Conservation (phyloP, 257 asterid genomes). For the Ocimum tenuiflorum region DNA sequence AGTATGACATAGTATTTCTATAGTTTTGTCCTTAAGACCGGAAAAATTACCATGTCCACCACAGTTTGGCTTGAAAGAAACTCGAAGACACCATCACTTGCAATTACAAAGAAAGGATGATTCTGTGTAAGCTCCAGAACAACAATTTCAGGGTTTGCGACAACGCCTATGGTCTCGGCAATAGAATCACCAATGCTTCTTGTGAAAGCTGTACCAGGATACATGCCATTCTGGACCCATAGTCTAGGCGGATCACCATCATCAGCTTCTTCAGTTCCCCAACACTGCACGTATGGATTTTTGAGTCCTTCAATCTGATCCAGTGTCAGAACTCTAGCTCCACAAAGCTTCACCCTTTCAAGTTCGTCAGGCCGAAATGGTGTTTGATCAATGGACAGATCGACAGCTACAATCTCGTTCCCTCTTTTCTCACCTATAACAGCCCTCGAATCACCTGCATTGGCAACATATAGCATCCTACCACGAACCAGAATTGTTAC, state of each 20-base stretch:
- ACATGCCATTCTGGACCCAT: conserved; percentile 97
- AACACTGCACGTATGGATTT: conserved; percentile 70
- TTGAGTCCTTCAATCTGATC: conserved; percentile 98
- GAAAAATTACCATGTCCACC: conserved; percentile 72
- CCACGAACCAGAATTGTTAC: conserved; percentile 76
- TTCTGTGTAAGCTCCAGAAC: conserved; percentile 69
- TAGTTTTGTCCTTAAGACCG: neutral
- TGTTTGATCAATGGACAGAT: conserved; percentile 80
- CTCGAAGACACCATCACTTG: conserved; percentile 97
- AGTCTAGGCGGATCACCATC: conserved; percentile 98
- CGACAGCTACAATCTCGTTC: conserved; percentile 66
- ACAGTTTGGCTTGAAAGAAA: conserved; percentile 92
- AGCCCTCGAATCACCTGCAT: conserved; percentile 93
- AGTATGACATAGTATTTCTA: conserved; percentile 1
- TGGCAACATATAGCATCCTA: conserved; percentile 65
- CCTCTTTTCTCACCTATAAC: conserved; percentile 73
- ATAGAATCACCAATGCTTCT: conserved; percentile 94
- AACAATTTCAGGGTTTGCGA: conserved; percentile 82
- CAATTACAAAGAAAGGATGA: conserved; percentile 80
- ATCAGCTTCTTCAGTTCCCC: conserved; percentile 95
- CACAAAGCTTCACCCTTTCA: conserved; percentile 82
- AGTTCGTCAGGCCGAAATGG: conserved; percentile 83
- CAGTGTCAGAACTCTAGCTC: conserved; percentile 93
- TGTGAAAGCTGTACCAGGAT: conserved; percentile 97
- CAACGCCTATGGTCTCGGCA: conserved; percentile 92